Evolutionary conservation across 73 alveolate genomes (phyloP).

Genomic region (Symbiodinium natans): DNA sequence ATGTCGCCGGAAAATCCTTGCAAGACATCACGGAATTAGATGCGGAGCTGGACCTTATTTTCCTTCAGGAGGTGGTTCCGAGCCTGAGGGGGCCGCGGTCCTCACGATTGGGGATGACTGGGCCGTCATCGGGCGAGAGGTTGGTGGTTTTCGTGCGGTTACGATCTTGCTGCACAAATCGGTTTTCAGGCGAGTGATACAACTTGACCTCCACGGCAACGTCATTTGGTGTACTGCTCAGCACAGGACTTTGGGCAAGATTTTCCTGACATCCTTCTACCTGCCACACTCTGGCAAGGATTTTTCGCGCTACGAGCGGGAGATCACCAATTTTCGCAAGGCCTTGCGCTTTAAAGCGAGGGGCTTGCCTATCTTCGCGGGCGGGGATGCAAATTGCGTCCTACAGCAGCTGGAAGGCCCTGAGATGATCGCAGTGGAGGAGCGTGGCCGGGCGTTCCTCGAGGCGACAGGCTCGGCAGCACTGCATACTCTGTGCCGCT

Average conservation of each 20-base stretch:
- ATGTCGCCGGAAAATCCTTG: not conserved
- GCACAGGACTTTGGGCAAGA: not conserved
- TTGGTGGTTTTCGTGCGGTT: not conserved
- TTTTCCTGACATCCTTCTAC: not conserved
- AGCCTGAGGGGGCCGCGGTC: not conserved
- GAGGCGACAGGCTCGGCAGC: not conserved
- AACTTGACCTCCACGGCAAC: not conserved
- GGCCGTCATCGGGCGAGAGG: not conserved
- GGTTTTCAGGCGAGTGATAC: not conserved
- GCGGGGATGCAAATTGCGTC: constrained; percentile 2
- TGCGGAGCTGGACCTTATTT: not conserved
- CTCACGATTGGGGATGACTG: not conserved
- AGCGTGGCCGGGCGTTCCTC: not conserved
- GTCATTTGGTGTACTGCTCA: not conserved
- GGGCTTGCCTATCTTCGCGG: not conserved
- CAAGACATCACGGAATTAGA: not conserved
- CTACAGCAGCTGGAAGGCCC: not conserved
- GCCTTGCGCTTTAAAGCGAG: not conserved
- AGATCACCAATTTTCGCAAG: not conserved
- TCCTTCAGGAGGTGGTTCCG: not conserved
- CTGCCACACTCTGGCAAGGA: not conserved
- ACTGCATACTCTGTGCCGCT: not conserved
- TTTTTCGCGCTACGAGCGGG: not conserved
- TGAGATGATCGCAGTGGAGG: not conserved
- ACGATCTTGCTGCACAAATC: constrained; percentile 2